Evolutionary conservation across 139 green algal genomes (phyloP).

Genomic region (Chlorella sp.): DNA sequence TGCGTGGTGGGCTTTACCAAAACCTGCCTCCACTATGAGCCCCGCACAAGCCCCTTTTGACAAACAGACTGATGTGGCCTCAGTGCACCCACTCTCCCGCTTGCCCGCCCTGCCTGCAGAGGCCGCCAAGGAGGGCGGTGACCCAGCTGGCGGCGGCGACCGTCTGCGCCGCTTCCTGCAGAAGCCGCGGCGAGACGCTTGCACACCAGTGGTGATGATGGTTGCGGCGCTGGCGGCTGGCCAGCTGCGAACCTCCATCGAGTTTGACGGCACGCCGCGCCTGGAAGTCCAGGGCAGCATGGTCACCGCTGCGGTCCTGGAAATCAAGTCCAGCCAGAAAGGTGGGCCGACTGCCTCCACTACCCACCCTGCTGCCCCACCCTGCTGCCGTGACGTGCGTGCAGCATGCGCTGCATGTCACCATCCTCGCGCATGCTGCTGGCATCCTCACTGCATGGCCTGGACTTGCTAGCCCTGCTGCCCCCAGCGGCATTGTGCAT

Average conservation of each 20-base stretch:
- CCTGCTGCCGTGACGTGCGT: neutral
- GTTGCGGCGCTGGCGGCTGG: conserved; percentile 7
- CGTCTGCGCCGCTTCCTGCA: neutral
- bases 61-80: neutral
- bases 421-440: neutral
- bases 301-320: neutral
- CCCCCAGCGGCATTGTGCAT: neutral
- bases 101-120: neutral
- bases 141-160: neutral
- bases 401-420: neutral
- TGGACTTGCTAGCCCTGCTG: neutral
- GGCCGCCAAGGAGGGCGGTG: neutral
- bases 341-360: neutral
- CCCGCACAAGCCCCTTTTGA: too few species aligned
- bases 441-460: neutral
- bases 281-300: neutral
- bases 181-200: neutral
- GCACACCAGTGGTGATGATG: neutral
- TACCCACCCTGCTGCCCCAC: conserved; percentile 1
- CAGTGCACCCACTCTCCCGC: neutral
- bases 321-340: neutral
- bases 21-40: too few species aligned
- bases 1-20: too few species aligned
- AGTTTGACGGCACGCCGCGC: neutral
- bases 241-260: neutral